These are phyloP conservation scores for Mediolabrus comicus DNA, from an alignment of 108 stramenopile genomes.

Conservation along the genomic window DNA sequence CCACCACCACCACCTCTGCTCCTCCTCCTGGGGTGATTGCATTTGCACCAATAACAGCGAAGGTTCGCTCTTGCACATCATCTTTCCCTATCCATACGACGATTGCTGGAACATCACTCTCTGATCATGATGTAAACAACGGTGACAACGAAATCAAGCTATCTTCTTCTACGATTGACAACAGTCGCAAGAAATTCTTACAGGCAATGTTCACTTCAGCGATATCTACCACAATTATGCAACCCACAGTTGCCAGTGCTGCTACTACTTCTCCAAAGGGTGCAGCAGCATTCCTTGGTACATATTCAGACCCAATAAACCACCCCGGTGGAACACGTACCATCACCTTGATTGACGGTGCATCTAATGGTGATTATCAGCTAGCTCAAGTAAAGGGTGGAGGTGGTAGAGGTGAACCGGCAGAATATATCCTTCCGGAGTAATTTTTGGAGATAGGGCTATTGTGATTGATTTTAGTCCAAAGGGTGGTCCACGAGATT, in stretches of 20 bases:
- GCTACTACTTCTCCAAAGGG: neutral
- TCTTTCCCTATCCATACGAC: no score
- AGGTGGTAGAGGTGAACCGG: conserved; percentile 56
- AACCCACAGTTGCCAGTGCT: neutral
- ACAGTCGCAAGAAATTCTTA: neutral
- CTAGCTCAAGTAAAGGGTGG: conserved; percentile 52
- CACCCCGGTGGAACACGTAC: conserved; percentile 61
- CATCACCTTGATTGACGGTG: conserved; percentile 37
- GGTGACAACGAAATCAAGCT: neutral
- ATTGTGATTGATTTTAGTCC: conserved; percentile 57
- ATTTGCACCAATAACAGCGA: neutral
- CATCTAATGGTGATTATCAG: conserved; percentile 43
- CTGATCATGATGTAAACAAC: neutral
- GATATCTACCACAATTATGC: neutral
- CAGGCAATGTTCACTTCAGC: neutral
- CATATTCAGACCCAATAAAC: conserved; percentile 60
- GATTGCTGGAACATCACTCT: neutral
- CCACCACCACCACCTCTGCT: no score
- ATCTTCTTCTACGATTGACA: neutral
- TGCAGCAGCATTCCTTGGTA: conserved; percentile 38
- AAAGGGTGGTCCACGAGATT: conserved; percentile 59
- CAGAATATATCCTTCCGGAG: conserved; percentile 50
- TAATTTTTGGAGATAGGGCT: conserved; percentile 52
- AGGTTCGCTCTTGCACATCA: neutral
- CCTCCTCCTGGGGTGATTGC: neutral